Base-by-base conservation (phyloP, 2,329 filamentous ascomycete species). In the Penicillium sp. region DNA sequence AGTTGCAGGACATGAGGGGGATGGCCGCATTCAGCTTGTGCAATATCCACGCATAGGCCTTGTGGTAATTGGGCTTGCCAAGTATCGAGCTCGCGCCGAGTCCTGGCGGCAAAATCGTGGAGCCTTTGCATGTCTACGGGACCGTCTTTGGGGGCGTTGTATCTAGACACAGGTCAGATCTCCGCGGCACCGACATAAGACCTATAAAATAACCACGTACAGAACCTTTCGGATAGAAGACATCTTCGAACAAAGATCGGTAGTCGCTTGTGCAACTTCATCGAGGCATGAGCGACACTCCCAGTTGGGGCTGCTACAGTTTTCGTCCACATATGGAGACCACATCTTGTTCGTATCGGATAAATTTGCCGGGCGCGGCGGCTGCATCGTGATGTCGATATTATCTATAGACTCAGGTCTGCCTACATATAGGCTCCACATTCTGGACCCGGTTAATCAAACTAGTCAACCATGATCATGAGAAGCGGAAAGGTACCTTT, bases 381-480 rank as follows among this genome's bases (percentile, higher is more conserved):
- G 37, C 37, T 40, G 51, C 17, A 68, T 61, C 9, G 62, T 63
- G 28, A 68, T 67, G 47, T 68, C 54, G n/a, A 62, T 63, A 38
- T 67, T 59, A 28, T 68, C 66, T n/a, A 68, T 49, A 3, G 59
- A 65, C 26, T 66, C 66, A 1, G 66, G 66, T n/a, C 66, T 62
- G 7, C 66, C 66, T 12, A 67, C 62, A 42, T 68, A 68, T 17
- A 67, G 58, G 47, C 66, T 68, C 66, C 66, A 68, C 66, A 68
- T 68, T 35, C 66, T 68, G 26, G 17, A 10, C 35, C 30, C 6
- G 19, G 30, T 54, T 26, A 19, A 24, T 26, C 17, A 40, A 6
- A 37, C 28, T 53, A 35, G 30, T 35, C 10, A 53, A 19, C n/a
- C 15, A 12, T 19, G 22, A n/a, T 54, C 24, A 24, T 37, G 33